Conservation (phyloP, 1,284 basidiomycete genomes). For the Trametes hirsuta region DNA sequence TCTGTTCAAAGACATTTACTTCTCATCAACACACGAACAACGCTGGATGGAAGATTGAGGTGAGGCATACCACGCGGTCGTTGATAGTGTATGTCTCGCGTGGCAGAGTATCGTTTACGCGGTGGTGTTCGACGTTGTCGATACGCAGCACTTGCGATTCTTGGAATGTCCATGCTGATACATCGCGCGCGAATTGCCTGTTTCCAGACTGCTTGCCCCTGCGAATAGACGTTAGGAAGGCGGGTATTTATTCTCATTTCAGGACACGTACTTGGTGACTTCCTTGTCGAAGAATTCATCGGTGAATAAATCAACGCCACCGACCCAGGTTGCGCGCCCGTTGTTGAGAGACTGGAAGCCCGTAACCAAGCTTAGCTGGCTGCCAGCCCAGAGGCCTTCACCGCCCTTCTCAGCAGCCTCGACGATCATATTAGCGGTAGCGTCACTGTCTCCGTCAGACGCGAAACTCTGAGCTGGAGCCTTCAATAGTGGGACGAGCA, state of each 20-base stretch:
- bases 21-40: conserved; percentile 10
- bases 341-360: conserved; percentile 88
- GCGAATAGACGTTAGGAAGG: conserved; percentile 15
- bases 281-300: conserved; percentile 70
- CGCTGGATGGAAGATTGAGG: background rate
- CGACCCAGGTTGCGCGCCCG: conserved; percentile 81
- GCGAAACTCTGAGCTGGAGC: conserved; percentile 79
- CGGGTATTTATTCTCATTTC: background rate
- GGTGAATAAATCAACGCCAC: conserved; percentile 80
- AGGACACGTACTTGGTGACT: conserved; percentile 56
- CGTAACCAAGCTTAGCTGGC: conserved; percentile 75
- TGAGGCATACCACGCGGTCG: conserved; percentile 72
- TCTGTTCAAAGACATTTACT: conserved; percentile 46
- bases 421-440: conserved; percentile 57
- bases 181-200: conserved; percentile 69
- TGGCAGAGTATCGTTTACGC: conserved; percentile 60
- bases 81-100: conserved; percentile 83
- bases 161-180: conserved; percentile 92
- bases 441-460: conserved; percentile 61
- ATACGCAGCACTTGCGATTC: conserved; percentile 84
- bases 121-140: conserved; percentile 75
- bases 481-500: conserved; percentile 80
- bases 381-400: conserved; percentile 81
- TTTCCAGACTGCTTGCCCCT: conserved; percentile 77
- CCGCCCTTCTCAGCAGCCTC: conserved; percentile 73